Base-by-base conservation (phyloP, 495 filamentous ascomycete species). In the Neurospora sp. region DNA sequence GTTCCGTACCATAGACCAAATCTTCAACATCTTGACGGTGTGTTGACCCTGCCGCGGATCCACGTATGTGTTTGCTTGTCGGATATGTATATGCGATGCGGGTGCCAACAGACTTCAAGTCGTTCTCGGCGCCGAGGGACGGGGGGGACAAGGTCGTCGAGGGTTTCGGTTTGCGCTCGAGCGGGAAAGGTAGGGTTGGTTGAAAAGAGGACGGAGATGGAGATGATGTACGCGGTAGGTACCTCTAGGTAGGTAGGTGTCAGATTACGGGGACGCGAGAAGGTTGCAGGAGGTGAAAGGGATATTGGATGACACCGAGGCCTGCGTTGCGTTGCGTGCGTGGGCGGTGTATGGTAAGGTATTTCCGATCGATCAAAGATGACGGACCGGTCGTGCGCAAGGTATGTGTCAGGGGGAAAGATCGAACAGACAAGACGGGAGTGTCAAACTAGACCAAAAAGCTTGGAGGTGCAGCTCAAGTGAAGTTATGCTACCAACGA, bases 1-100 rank as follows among this genome's bases (percentile, higher is more conserved):
- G 48, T 41, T 11, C 72, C 89, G 66, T 86, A 97, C 94, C 94
- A 99, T 97, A 81, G 94, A 97, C 96, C 96, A 99, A 86, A 99
- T 97, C 83, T 99, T 99, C 86, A 98, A 87, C 96, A 99, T 99
- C 77, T 83, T 93, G 89, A 73, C 75, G 72, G 72, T 42, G 72
- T 42, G 14, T 62, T 31, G 14, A 35, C 54, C 54, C 54, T 62
- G 54, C 54, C 54, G 54, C 54, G 27, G 54, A 62, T 62, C 54
- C 54, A 18, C 27, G 54, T 35, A 18, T 62, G 12, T 62, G 54
- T 62, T 62, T 62, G 54, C 14, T 31, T 62, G 54, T 8, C 27
- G 54, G 27, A 9, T 62, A 9, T 62, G 54, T 62, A 62, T 62
- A 62, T 62, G 54, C 54, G 54, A 62, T 62, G 12, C 27, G 54